phyloP scores from a whole-genome alignment of 352 stramenopile species.

The Pythium dissimile region DNA sequence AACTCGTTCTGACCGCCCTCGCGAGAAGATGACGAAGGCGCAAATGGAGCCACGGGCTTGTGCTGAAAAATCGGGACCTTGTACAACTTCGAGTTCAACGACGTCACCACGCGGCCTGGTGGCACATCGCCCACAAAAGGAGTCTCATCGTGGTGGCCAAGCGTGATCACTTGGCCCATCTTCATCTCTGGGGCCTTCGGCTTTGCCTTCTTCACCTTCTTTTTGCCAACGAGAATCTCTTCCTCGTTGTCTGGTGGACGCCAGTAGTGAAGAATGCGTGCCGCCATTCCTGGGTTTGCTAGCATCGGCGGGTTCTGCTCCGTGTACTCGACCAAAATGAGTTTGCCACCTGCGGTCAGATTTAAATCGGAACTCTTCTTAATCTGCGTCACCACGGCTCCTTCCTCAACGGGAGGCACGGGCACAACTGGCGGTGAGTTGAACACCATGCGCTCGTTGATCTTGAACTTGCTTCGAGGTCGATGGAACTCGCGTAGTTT shows the following conservation, averaged over 20 bases:
- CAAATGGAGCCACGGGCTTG: constrained; percentile 53
- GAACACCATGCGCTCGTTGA: constrained; percentile 71
- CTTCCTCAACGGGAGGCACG: constrained; percentile 55
- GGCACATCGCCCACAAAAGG: constrained; percentile 83
- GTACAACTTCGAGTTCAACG: constrained; percentile 79
- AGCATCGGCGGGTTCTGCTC: constrained; percentile 81
- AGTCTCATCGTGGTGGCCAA: constrained; percentile 75
- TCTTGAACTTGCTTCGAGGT: constrained; percentile 83
- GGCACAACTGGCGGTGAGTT: constrained; percentile 34
- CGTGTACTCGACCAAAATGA: constrained; percentile 84
- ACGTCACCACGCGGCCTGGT: constrained; percentile 67
- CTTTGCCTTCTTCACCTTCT: constrained; percentile 66
- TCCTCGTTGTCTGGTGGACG: constrained; percentile 55
- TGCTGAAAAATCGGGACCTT: constrained; percentile 82
- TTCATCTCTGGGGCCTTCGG: constrained; percentile 74
- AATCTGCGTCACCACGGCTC: constrained; percentile 78
- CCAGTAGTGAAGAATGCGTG: constrained; percentile 85
- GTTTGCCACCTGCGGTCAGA: constrained; percentile 64
- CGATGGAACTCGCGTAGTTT: constrained; percentile 83
- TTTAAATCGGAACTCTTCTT: constrained; percentile 86
- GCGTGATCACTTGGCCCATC: constrained; percentile 80
- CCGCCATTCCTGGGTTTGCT: constrained; percentile 77
- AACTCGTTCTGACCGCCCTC: constrained; percentile 50
- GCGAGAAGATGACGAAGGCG: constrained; percentile 30
- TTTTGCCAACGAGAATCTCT: constrained; percentile 48